A percentile compares a stretch with the other conserved stretches of the same genome.
Evolutionary conservation across 2,329 filamentous ascomycete species (phyloP).

Genomic region (Cercospora zeina): DNA sequence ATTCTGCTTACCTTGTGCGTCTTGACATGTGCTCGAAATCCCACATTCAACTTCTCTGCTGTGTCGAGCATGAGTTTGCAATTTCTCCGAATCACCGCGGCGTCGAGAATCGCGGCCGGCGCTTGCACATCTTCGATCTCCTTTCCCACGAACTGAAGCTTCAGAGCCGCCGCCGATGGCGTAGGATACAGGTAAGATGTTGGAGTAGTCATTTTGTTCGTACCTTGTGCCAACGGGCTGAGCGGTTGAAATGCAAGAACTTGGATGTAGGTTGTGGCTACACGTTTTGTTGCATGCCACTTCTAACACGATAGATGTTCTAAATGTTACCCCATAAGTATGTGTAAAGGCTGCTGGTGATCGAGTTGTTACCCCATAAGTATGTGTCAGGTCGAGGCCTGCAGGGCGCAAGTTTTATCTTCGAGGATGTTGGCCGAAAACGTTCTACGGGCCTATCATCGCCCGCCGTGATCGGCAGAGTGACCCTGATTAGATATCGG

Average conservation of each 20-base stretch:
- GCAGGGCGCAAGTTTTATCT: neutral
- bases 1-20: constrained; percentile 67
- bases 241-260: neutral
- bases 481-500: neutral
- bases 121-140: constrained; percentile 61
- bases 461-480: neutral
- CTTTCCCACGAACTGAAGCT: constrained; percentile 58
- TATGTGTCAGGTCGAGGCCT: constrained; percentile 6
- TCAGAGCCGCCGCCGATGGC: constrained; percentile 39
- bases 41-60: constrained; percentile 58
- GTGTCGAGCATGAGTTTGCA: constrained; percentile 71
- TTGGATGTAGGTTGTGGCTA: constrained; percentile 1
- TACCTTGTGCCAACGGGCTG: neutral
- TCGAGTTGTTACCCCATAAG: constrained; percentile 13
- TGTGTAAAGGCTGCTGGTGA: constrained; percentile 1
- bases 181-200: constrained; percentile 38
- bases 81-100: constrained; percentile 65
- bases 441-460: constrained; percentile 1
- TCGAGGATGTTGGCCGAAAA: neutral
- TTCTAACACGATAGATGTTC: neutral
- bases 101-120: constrained; percentile 68
- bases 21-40: constrained; percentile 77
- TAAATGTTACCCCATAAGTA: constrained; percentile 17
- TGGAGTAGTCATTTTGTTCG: constrained; percentile 11
- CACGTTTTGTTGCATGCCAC: neutral